These are phyloP conservation scores for Verbascum thapsus DNA, from an alignment of 257 asterid genomes.

Conservation along the genomic window DNA sequence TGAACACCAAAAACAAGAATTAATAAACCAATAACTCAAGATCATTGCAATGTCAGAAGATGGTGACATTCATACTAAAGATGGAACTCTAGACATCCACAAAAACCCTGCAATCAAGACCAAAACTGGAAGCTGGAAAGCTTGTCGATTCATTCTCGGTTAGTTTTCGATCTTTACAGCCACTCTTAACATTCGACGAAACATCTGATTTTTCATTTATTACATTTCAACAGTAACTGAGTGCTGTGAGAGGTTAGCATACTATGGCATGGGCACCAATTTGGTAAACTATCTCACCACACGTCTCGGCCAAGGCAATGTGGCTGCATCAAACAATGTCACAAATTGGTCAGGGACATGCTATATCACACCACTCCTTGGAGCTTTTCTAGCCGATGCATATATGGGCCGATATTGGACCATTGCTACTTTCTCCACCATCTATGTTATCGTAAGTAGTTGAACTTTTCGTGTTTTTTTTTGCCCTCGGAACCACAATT, in stretches of 20 bases:
- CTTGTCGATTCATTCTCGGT: slow-evolving; percentile 58
- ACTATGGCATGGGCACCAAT: slow-evolving; percentile 62
- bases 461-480: neutral
- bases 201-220: neutral
- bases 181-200: neutral
- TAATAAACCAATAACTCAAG: neutral
- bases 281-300: slow-evolving; percentile 43
- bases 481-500: too few species aligned
- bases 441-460: slow-evolving; percentile 46
- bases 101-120: slow-evolving; percentile 46
- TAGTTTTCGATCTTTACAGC: neutral
- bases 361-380: slow-evolving; percentile 55
- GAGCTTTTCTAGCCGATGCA: slow-evolving; percentile 66
- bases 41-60: slow-evolving; percentile 24
- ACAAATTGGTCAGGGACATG: slow-evolving; percentile 65
- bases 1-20: neutral
- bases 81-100: slow-evolving; percentile 49
- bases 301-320: slow-evolving; percentile 37
- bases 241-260: slow-evolving; percentile 56
- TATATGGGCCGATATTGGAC: slow-evolving; percentile 68
- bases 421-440: slow-evolving; percentile 46
- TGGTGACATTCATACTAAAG: slow-evolving; percentile 35
- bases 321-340: slow-evolving; percentile 46
- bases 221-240: slow-evolving; percentile 38
- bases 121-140: slow-evolving; percentile 61